These are phyloP conservation scores for Takashimella koratensis DNA, from an alignment of 1,284 basidiomycete genomes.

Conservation along the genomic window DNA sequence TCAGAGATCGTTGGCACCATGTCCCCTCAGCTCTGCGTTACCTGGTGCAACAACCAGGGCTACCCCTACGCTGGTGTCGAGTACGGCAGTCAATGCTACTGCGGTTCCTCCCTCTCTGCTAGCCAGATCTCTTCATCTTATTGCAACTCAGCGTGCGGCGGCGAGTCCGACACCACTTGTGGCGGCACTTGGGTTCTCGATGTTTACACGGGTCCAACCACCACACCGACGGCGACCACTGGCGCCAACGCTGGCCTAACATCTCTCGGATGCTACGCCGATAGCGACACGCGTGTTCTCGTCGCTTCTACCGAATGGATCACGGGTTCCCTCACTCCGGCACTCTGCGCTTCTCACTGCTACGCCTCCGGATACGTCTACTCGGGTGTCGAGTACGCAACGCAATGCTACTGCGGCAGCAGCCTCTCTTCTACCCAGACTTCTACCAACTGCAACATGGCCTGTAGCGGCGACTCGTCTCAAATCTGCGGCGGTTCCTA, in stretches of 20 bases:
- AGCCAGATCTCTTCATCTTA: constrained; percentile 15
- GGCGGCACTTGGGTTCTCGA: constrained; percentile 39
- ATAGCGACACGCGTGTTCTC: constrained; percentile 7
- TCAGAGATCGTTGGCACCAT: neutral
- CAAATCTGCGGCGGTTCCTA: constrained; percentile 26
- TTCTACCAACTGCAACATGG: constrained; percentile 22
- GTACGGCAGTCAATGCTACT: constrained; percentile 32
- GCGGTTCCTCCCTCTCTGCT: constrained; percentile 19
- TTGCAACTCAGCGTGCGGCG: constrained; percentile 37
- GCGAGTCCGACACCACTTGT: constrained; percentile 34
- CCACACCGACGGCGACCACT: too few relatives aligned
- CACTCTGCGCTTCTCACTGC: constrained; percentile 18
- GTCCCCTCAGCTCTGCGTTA: constrained; percentile 19
- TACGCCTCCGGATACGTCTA: constrained; percentile 14
- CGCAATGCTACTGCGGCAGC: constrained; percentile 21
- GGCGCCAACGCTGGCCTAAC: neutral
- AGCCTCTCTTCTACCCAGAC: neutral
- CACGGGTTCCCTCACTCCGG: constrained; percentile 11
- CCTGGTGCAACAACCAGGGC: constrained; percentile 32
- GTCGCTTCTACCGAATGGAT: constrained; percentile 2
- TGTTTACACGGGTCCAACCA: too few relatives aligned
- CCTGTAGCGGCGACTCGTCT: constrained; percentile 26
- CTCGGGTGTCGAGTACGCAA: constrained; percentile 22
- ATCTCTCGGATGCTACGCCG: constrained; percentile 5
- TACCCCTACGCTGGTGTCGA: constrained; percentile 32